Evolutionary conservation across 1,284 basidiomycete genomes (phyloP), one percentile per base, ranked within the genome.

Genomic region (Ceratobasidium papillatum): DNA sequence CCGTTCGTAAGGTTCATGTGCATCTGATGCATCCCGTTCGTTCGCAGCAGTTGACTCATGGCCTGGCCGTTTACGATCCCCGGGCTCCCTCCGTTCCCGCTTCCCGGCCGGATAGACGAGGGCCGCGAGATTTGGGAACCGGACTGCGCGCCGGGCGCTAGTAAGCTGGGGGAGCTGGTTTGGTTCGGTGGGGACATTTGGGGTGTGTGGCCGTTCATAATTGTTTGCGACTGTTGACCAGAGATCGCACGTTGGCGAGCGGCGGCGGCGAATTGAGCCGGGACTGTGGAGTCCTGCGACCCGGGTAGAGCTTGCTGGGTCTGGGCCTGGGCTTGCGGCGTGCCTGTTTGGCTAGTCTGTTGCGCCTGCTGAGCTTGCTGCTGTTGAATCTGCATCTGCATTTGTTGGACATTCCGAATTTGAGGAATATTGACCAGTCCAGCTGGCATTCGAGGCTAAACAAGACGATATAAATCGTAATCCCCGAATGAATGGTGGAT

Each of bases 391-490:
- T 74, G 73, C 41, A 52, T 54, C 36, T 45, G 74, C 52, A 66
- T 65, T 43, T 27, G 49, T 71, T 74, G 72, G 5, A 63, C 62
- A 30, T 52, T 74, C 22, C 75, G 73, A 32, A 76, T 76, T 34
- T 72, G 69, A 43, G 76, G 74, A 12, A 76, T 71, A 45, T 66
- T 76, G 68, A 65, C 65, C 27, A 65, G 62, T 32, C 65, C 66
- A 17, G 43, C 58, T 22, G 38, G 76, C 52, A 59, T 64, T 22
- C 76, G 74, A 45, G 51, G 65, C 75, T 66, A 71, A 32, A 49
- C 12, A 58, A 3, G 41, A 49, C 17, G 12, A 45, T 30, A n/a
- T 64, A 14, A 64, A 43, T n/a, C 17, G 2, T 9, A 43, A 11
- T 41, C 32, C 9, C 12, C 63, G 51, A 51, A 25, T 19, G 7